These are phyloP conservation scores for Clonostachys solani DNA, from an alignment of 2,329 filamentous ascomycete genomes.

Conservation along the genomic window DNA sequence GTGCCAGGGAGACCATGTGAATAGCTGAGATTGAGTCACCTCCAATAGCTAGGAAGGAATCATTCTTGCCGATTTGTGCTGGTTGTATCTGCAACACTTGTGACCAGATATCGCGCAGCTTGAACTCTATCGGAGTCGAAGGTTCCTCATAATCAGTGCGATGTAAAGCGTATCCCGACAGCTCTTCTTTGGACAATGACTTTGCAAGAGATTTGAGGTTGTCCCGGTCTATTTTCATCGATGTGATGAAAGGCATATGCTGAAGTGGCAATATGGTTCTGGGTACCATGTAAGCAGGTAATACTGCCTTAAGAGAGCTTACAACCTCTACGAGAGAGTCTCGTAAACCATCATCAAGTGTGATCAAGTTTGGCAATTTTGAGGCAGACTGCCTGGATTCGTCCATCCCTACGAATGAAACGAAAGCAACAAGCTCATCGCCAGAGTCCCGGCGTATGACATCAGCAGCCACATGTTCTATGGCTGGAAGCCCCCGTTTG, in stretches of 20 bases:
- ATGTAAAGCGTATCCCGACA: conserved; percentile 24
- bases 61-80: conserved; percentile 3
- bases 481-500: not conserved
- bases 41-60: conserved; percentile 7
- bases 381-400: not conserved
- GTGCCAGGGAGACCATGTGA: not conserved
- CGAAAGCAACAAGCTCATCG: not conserved
- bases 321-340: not conserved
- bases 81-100: conserved; percentile 3
- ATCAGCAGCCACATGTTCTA: conserved; percentile 1
- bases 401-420: not conserved
- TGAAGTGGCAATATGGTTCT: conserved; percentile 2
- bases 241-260: conserved; percentile 5
- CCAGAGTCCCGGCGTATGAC: not conserved
- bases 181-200: conserved; percentile 23
- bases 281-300: conserved; percentile 7
- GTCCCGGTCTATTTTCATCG: conserved; percentile 9
- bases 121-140: conserved; percentile 4
- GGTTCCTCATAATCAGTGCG: conserved; percentile 2
- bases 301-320: not conserved
- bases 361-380: not conserved
- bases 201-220: conserved; percentile 22
- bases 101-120: conserved; percentile 4
- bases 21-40: conserved; percentile 10
- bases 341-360: not conserved